Percentiles rank a stretch among this genome's conserved stretches.
Evolutionary conservation across 2,329 filamentous ascomycete species (phyloP).

Genomic region (Thyridium curvatum): DNA sequence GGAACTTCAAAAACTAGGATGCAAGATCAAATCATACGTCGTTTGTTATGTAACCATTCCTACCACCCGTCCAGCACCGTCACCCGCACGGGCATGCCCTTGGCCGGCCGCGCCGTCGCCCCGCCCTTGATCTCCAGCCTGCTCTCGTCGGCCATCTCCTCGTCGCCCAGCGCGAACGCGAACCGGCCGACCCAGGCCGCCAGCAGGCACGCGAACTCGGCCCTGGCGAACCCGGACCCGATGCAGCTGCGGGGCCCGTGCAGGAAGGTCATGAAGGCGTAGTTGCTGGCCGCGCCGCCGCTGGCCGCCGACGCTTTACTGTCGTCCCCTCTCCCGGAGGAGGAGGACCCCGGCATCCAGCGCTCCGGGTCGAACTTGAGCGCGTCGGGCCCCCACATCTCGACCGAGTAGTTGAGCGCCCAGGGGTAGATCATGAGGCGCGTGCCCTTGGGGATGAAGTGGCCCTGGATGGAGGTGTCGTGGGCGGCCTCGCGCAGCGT

Average conservation of each 20-base stretch:
- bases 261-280: conserved; percentile 73
- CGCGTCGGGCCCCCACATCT: conserved; percentile 73
- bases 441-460: conserved; percentile 65
- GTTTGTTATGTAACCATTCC: too few species aligned
- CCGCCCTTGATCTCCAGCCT: conserved; percentile 62
- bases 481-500: conserved; percentile 60
- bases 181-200: conserved; percentile 74
- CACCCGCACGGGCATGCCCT: conserved; percentile 64
- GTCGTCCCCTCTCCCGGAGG: conserved; percentile 16
- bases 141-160: conserved; percentile 58
- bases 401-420: conserved; percentile 63
- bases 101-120: conserved; percentile 66
- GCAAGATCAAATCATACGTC: too few species aligned
- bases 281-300: conserved; percentile 71
- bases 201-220: conserved; percentile 79
- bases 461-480: conserved; percentile 59
- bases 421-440: conserved; percentile 57
- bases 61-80: conserved; percentile 65
- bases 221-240: conserved; percentile 71
- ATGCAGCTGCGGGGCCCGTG: conserved; percentile 86
- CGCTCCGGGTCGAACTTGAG: conserved; percentile 71
- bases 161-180: conserved; percentile 49
- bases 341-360: conserved; percentile 46
- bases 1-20: too few species aligned
- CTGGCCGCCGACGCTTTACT: conserved; percentile 43